phyloP scores from a whole-genome alignment of 164 flowering plant species.

The Umbellularia californica region DNA sequence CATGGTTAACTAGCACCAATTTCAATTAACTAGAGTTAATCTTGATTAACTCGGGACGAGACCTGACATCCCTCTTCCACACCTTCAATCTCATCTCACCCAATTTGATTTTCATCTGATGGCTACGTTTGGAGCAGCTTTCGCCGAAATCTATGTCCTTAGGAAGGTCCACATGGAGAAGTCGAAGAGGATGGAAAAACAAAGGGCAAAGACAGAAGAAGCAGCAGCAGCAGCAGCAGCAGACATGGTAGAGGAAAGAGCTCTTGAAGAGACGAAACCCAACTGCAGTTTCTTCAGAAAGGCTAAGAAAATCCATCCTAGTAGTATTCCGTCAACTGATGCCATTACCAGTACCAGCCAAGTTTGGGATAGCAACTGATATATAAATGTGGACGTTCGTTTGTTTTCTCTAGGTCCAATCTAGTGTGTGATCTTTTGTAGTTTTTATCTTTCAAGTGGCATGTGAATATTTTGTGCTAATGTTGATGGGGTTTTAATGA shows the following conservation, averaged over 20 bases:
- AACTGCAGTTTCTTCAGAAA: neutral
- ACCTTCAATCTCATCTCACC: neutral
- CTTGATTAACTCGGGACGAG: too few relatives aligned
- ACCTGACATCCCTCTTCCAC: neutral
- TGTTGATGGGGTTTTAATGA: too few relatives aligned
- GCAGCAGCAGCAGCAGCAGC: too few relatives aligned
- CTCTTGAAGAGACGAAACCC: neutral
- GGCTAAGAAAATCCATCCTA: neutral
- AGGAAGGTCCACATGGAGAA: neutral
- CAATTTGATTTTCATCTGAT: neutral
- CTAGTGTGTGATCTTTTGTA: too few relatives aligned
- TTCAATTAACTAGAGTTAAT: too few relatives aligned
- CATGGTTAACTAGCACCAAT: too few relatives aligned
- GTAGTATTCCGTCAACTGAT: neutral
- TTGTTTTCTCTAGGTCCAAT: too few relatives aligned
- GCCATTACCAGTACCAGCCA: neutral
- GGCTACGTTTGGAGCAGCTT: neutral
- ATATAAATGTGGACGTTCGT: too few relatives aligned
- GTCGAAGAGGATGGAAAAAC: neutral
- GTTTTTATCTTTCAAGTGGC: too few relatives aligned
- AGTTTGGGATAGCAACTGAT: neutral
- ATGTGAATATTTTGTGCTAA: too few relatives aligned
- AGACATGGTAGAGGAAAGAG: neutral
- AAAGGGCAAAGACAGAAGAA: neutral
- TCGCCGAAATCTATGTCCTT: neutral